Conservation (phyloP, 495 filamentous ascomycete species). For the Beverwykella pulmonaria region DNA sequence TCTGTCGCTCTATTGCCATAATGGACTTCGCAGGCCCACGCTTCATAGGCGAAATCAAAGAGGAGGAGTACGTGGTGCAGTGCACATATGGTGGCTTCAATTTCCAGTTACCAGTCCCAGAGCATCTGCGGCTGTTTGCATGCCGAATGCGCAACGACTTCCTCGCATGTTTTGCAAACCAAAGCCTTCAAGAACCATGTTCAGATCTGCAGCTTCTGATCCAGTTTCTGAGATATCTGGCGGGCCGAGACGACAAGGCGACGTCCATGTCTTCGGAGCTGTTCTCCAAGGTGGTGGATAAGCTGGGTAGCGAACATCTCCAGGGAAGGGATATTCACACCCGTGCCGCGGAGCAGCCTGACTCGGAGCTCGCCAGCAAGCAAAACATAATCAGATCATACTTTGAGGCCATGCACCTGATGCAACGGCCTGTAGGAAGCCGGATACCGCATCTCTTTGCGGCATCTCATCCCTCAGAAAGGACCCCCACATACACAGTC, state of each 20-base stretch:
- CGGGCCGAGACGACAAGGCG: conserved; percentile 9
- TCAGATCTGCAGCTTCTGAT: conserved; percentile 18
- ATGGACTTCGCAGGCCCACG: conserved; percentile 1
- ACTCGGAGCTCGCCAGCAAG: conserved; percentile 9
- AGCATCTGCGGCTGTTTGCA: conserved; percentile 13
- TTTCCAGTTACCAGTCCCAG: conserved; percentile 15
- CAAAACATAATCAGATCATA: conserved; percentile 24
- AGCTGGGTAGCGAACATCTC: conserved; percentile 10
- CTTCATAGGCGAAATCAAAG: conserved; percentile 2
- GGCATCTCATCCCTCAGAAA: conserved; percentile 16
- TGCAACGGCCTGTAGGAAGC: conserved; percentile 12
- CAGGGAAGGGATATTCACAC: conserved; percentile 21
- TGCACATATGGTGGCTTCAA: conserved; percentile 7
- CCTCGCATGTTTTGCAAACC: conserved; percentile 4
- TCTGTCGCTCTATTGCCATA: not conserved
- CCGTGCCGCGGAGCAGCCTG: conserved; percentile 7
- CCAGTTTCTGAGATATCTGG: conserved; percentile 19
- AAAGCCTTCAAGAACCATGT: conserved; percentile 4
- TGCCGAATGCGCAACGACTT: conserved; percentile 16
- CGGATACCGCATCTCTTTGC: conserved; percentile 17
- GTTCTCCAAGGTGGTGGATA: conserved; percentile 12
- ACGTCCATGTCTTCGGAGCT: conserved; percentile 11
- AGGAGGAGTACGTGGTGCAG: conserved; percentile 14
- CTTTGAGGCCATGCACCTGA: conserved; percentile 20
- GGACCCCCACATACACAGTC: conserved; percentile 16